Evolutionary conservation across 306 rosid genomes (phyloP).

Genomic region (Prunus padus): DNA sequence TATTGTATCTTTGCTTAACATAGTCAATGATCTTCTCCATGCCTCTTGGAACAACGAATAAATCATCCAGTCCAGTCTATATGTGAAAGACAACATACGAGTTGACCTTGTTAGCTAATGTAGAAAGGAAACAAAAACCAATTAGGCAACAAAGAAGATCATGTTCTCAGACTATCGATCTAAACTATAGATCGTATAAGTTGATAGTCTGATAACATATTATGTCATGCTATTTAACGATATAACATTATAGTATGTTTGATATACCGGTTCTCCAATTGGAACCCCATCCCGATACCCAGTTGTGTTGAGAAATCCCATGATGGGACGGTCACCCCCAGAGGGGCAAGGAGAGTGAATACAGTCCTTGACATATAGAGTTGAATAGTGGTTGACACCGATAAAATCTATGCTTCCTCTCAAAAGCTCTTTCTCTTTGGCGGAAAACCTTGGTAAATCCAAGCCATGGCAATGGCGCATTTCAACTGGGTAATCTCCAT

Average conservation of each 20-base stretch:
- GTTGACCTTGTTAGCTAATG: too few species aligned
- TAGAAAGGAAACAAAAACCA: too few species aligned
- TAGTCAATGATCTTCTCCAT: slow-evolving; percentile 53
- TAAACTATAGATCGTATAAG: background rate
- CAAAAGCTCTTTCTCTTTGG: slow-evolving; percentile 38
- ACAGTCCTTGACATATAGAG: slow-evolving; percentile 59
- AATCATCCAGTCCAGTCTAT: slow-evolving; percentile 49
- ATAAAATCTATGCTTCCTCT: slow-evolving; percentile 57
- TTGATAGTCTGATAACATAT: background rate
- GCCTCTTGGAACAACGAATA: slow-evolving; percentile 65
- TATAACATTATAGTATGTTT: background rate
- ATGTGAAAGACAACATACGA: background rate
- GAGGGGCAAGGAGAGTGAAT: slow-evolving; percentile 33
- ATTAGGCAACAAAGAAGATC: too few species aligned
- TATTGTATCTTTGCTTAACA: slow-evolving; percentile 48
- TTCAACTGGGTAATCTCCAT: slow-evolving; percentile 63
- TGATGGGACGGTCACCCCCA: slow-evolving; percentile 35
- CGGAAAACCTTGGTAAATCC: slow-evolving; percentile 46
- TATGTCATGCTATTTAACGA: background rate
- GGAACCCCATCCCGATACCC: slow-evolving; percentile 49
- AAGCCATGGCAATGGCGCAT: slow-evolving; percentile 50
- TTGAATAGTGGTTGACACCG: slow-evolving; percentile 57
- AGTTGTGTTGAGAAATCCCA: slow-evolving; percentile 39
- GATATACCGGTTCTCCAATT: slow-evolving; percentile 53
- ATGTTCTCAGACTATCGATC: too few species aligned